phyloP scores from a whole-genome alignment of 202 grass and related monocot species.

The Setaria italica region DNA sequence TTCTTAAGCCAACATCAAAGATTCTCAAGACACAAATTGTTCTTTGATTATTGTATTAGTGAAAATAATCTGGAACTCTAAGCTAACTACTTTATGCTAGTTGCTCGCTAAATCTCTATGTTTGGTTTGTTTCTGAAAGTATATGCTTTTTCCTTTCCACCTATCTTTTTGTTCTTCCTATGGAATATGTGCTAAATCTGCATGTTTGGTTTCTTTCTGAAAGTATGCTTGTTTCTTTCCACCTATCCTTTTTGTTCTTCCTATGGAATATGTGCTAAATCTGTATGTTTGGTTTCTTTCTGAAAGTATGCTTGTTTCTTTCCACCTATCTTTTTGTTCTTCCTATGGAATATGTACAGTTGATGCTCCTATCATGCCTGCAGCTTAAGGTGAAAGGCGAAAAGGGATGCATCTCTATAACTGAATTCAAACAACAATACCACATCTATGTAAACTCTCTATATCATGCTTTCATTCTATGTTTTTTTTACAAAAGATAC shows the following conservation, averaged over 20 bases:
- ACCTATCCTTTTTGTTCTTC: too few relatives aligned
- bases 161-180: too few relatives aligned
- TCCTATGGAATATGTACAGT: background rate
- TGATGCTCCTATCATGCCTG: background rate
- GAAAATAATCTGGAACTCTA: too few relatives aligned
- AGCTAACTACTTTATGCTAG: too few relatives aligned
- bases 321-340: too few relatives aligned
- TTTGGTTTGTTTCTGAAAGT: too few relatives aligned
- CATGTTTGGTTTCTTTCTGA: too few relatives aligned
- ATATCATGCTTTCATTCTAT: background rate
- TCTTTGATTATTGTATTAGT: background rate
- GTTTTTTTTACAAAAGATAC: background rate
- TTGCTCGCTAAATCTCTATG: too few relatives aligned
- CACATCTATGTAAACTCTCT: background rate
- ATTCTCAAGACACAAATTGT: background rate
- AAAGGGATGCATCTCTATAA: slow-evolving; percentile 10
- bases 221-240: too few relatives aligned
- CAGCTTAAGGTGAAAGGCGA: background rate
- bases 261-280: background rate
- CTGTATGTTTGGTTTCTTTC: too few relatives aligned
- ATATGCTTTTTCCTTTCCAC: too few relatives aligned
- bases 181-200: background rate
- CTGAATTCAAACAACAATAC: background rate
- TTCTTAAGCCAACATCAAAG: background rate
- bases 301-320: too few relatives aligned